Percentiles rank a stretch among this genome's conserved stretches.
Evolutionary conservation across 768 basidiomycete genomes (phyloP).

Genomic region (Auriscalpium vulgare): DNA sequence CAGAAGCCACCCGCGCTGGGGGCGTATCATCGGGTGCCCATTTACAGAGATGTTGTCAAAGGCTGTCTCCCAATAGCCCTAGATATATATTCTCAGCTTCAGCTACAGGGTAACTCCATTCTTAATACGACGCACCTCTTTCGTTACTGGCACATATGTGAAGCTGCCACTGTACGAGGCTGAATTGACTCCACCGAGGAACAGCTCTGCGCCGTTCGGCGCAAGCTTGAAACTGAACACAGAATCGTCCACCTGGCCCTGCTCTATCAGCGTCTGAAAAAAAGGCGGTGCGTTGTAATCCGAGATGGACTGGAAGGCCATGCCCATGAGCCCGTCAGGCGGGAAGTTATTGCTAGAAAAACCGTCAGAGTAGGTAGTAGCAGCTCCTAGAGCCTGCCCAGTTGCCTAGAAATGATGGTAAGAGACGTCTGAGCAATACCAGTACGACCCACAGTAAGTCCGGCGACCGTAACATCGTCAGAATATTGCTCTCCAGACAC

Average conservation of each 20-base stretch:
- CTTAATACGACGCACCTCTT: no score
- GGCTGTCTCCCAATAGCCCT: conserved; percentile 23
- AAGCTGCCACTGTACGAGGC: conserved; percentile 25
- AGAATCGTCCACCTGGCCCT: conserved; percentile 14
- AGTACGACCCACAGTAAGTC: conserved; percentile 26
- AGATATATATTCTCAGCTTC: neutral
- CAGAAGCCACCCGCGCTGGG: no score
- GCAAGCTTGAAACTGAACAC: conserved; percentile 24
- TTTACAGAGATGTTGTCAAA: conserved; percentile 4
- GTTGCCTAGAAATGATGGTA: conserved; percentile 9
- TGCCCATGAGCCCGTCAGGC: conserved; percentile 36
- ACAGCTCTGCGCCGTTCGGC: conserved; percentile 22
- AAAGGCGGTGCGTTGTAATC: conserved; percentile 16
- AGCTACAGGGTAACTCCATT: no score
- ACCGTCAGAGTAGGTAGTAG: conserved; percentile 30
- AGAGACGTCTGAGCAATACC: no score
- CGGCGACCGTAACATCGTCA: conserved; percentile 39
- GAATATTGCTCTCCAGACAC: conserved; percentile 35
- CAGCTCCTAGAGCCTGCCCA: conserved; percentile 37
- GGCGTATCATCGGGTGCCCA: no score
- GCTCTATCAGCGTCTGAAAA: conserved; percentile 26
- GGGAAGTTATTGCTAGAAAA: conserved; percentile 22
- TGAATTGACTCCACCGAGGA: conserved; percentile 29
- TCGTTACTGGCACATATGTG: conserved; percentile 22
- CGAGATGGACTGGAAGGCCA: conserved; percentile 26